Base-by-base conservation (phyloP, 257 asterid genomes). In the Rauvolfia tetraphylla region DNA sequence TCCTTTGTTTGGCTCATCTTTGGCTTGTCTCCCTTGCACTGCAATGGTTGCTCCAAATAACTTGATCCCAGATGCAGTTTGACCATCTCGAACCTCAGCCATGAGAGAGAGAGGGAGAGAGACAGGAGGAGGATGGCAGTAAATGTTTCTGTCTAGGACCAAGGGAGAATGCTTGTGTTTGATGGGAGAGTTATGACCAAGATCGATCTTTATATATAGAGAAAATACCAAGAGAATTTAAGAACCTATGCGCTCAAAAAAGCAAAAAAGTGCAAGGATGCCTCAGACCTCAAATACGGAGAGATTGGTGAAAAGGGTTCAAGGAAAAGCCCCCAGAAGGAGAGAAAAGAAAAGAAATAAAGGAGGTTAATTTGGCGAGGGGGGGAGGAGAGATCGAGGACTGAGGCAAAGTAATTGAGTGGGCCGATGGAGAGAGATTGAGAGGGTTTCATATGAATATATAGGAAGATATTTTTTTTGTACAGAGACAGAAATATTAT, bases 11-110 rank as follows among this genome's bases (percentile, higher is more conserved):
- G 71, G 41, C 41, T 81, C 89, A 41, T 59, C 59, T 1, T 77
- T 76, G 9, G 78, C 57, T 72, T 81, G 68, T 36, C 78, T 65
- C 44, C 83, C 80, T 78, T 80, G 79, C 7, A 79, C 75, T 36
- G 83, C 75, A 61, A 91, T 91, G 31, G 92, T 91, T 42, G 91
- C 86, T n/a, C 97, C 95, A 68, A 91, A 91, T 59, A 91, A 76
- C 81, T 88, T 89, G 90, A 91, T 91, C 81, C 94, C 92, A 9
- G 92, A 62, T 75, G 86, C 66, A 78, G 76, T 79, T 80, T 74
- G 73, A 81, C 75, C 66, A 25, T 83, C 88, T 81, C 81, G 83
- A 33, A 79, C 85, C 75, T 84, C 83, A 49, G 86, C 94, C 93
- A 90, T 91, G 42, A 2, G 69, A 23, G 63, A 42, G 70, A 61